Evolutionary conservation across 106 monocot genomes (phyloP).

Genomic region (Dendrobium catenatum): DNA sequence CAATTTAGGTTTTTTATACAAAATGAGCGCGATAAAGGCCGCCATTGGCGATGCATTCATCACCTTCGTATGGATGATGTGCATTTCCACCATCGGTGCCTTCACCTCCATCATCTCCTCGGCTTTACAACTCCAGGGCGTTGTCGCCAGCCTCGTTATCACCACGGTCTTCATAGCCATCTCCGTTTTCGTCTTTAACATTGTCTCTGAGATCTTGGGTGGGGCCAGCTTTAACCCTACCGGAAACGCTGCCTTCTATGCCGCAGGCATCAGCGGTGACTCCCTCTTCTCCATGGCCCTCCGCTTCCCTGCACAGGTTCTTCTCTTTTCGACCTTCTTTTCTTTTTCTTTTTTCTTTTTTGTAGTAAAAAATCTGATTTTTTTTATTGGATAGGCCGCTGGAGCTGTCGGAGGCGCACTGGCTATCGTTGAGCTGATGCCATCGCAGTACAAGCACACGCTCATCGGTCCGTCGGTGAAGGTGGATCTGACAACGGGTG

Average conservation of each 20-base stretch:
- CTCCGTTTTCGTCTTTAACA: slow-evolving; percentile 31
- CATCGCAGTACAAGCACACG: slow-evolving; percentile 46
- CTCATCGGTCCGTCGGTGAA: slow-evolving; percentile 40
- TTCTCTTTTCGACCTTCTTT: not conserved
- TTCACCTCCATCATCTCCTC: slow-evolving; percentile 26
- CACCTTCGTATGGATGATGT: slow-evolving; percentile 60
- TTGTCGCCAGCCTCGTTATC: slow-evolving; percentile 14
- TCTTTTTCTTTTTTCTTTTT: too few species aligned
- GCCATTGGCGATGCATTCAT: slow-evolving; percentile 36
- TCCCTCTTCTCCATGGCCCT: slow-evolving; percentile 52
- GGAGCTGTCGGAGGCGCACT: slow-evolving; percentile 43
- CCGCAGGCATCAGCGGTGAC: slow-evolving; percentile 37
- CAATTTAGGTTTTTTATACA: slow-evolving; percentile 4
- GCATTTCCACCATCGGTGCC: slow-evolving; percentile 34
- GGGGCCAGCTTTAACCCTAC: slow-evolving; percentile 68
- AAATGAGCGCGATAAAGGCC: slow-evolving; percentile 17
- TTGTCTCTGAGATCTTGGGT: slow-evolving; percentile 25
- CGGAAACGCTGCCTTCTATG: slow-evolving; percentile 48
- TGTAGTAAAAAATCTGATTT: not conserved
- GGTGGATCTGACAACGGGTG: slow-evolving; percentile 38
- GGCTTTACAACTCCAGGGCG: slow-evolving; percentile 12
- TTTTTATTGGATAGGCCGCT: slow-evolving; percentile 14
- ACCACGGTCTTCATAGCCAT: slow-evolving; percentile 30
- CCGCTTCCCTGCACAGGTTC: slow-evolving; percentile 65
- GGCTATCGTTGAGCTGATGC: slow-evolving; percentile 39